Evolutionary conservation across 768 basidiomycete genomes (phyloP).

Genomic region (Hypholoma fasciculare): DNA sequence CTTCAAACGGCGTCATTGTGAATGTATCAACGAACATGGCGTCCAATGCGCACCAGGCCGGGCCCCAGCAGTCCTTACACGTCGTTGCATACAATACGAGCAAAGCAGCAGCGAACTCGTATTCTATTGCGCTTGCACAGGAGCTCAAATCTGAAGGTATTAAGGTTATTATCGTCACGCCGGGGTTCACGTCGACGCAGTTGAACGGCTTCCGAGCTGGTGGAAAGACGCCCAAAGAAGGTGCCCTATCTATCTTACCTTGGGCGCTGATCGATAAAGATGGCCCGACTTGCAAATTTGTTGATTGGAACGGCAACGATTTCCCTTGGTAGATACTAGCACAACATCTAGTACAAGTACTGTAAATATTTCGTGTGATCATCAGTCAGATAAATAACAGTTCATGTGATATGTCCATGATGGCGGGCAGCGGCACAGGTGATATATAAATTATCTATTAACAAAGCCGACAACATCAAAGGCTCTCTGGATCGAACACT

Average conservation of each 20-base stretch:
- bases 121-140: conserved; percentile 60
- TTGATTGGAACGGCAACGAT: conserved; percentile 33
- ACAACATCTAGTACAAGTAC: neutral
- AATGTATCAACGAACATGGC: conserved; percentile 44
- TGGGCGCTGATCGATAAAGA: conserved; percentile 39
- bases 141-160: conserved; percentile 57
- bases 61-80: conserved; percentile 28
- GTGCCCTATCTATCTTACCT: conserved; percentile 34
- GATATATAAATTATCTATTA: neutral
- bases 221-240: conserved; percentile 34
- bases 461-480: neutral
- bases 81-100: conserved; percentile 62
- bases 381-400: neutral
- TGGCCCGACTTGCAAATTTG: conserved; percentile 38
- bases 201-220: conserved; percentile 36
- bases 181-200: conserved; percentile 53
- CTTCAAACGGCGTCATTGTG: conserved; percentile 34
- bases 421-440: neutral
- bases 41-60: conserved; percentile 36
- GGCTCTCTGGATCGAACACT: neutral
- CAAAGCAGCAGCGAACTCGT: conserved; percentile 67
- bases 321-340: conserved; percentile 28
- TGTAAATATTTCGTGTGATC: too few relatives aligned
- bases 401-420: neutral
- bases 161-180: conserved; percentile 62